A percentile compares a stretch with the other conserved stretches of the same genome.
phyloP scores from a whole-genome alignment of 2,329 filamentous ascomycete genomes.

The Neopestalotiopsis rosae region DNA sequence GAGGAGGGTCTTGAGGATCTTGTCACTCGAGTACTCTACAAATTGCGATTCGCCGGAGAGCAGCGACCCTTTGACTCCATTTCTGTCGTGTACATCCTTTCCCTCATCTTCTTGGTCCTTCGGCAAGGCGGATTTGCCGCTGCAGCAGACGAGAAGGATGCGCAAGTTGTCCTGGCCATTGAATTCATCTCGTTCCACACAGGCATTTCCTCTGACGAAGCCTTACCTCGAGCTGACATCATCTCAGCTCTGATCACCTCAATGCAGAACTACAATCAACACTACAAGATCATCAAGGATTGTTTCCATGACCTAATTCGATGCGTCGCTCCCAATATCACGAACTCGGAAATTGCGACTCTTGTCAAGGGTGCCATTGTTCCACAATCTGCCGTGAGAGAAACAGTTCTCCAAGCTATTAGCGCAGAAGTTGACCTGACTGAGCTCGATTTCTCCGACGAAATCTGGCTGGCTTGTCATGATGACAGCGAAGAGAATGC shows the following conservation, averaged over 20 bases:
- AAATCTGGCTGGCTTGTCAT: constrained; percentile 93
- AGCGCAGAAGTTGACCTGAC: constrained; percentile 91
- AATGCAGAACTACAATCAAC: constrained; percentile 89
- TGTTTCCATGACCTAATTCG: constrained; percentile 86
- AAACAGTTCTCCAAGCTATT: constrained; percentile 85
- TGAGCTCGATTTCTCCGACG: constrained; percentile 82
- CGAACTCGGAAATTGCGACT: constrained; percentile 70
- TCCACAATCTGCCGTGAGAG: constrained; percentile 78
- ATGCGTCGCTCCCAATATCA: constrained; percentile 84
- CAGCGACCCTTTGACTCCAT: constrained; percentile 92
- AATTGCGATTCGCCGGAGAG: constrained; percentile 86
- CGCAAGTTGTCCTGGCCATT: constrained; percentile 86
- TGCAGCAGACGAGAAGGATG: constrained; percentile 79
- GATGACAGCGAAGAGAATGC: constrained; percentile 89
- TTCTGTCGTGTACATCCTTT: constrained; percentile 85
- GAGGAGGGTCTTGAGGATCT: constrained; percentile 84
- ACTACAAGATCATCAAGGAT: constrained; percentile 95
- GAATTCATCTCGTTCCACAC: constrained; percentile 92
- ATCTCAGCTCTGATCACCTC: constrained; percentile 74
- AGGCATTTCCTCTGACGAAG: constrained; percentile 74
- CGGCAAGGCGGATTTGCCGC: constrained; percentile 78
- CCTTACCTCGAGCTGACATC: constrained; percentile 78
- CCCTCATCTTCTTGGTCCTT: constrained; percentile 80
- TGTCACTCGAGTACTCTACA: constrained; percentile 87
- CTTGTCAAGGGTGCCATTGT: constrained; percentile 83